These are phyloP conservation scores for Brassica rapa DNA, from an alignment of 345 rosid species.

Conservation along the genomic window DNA sequence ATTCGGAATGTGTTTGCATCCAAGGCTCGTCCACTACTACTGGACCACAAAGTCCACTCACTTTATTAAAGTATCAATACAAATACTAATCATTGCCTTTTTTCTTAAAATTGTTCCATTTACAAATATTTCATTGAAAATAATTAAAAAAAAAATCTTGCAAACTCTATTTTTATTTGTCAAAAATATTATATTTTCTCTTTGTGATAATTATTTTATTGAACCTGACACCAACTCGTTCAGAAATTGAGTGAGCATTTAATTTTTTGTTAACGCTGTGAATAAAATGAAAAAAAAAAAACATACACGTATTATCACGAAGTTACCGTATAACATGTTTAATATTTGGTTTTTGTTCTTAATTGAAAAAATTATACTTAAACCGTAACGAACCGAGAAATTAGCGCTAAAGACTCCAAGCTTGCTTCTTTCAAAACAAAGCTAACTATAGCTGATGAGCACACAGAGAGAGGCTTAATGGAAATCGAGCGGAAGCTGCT, in stretches of 20 bases:
- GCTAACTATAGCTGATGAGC: not conserved
- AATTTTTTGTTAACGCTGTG: not conserved
- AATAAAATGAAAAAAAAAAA: not conserved
- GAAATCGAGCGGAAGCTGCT: conserved; percentile 51
- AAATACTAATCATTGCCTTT: no score
- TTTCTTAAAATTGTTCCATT: no score
- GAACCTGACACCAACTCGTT: not conserved
- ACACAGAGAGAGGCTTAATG: conserved; percentile 10
- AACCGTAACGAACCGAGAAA: not conserved
- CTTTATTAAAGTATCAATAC: no score
- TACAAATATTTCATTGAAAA: no score
- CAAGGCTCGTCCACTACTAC: no score
- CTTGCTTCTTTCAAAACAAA: not conserved
- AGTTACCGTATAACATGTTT: no score
- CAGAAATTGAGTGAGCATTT: not conserved
- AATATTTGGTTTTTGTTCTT: no score
- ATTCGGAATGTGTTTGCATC: no score
- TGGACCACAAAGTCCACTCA: no score
- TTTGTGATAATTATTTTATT: no score
- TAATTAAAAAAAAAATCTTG: no score
- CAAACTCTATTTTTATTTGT: not conserved
- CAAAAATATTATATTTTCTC: not conserved
- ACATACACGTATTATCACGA: not conserved
- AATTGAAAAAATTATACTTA: not conserved
- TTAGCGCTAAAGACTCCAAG: conserved; percentile 10